A percentile compares a stretch with the other conserved stretches of the same genome.
These are phyloP conservation scores for Euphorbia pulcherrima DNA, from an alignment of 345 rosid species.

Conservation along the genomic window DNA sequence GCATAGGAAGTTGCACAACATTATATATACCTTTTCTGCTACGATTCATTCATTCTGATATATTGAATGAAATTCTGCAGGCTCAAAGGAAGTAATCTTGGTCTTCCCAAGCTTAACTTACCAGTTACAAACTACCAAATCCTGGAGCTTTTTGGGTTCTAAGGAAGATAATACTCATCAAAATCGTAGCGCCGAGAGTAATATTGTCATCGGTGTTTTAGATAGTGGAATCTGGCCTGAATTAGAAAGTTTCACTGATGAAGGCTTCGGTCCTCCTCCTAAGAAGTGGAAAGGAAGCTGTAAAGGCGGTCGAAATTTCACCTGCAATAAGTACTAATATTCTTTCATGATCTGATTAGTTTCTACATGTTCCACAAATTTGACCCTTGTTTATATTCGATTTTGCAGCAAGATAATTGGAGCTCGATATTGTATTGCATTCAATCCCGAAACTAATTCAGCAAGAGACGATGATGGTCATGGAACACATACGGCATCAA, in stretches of 20 bases:
- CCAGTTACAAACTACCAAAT: slow-evolving; percentile 44
- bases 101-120: slow-evolving; percentile 37
- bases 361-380: too few relatives aligned
- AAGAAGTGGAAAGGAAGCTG: slow-evolving; percentile 48
- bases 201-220: slow-evolving; percentile 37
- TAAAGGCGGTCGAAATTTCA: slow-evolving; percentile 34
- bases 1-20: slow-evolving; percentile 26
- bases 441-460: too few relatives aligned
- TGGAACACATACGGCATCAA: too few relatives aligned
- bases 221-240: slow-evolving; percentile 48
- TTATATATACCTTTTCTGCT: neutral
- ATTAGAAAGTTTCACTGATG: slow-evolving; percentile 37
- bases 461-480: too few relatives aligned
- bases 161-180: slow-evolving; percentile 2
- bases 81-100: slow-evolving; percentile 38
- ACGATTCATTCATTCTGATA: neutral
- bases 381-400: too few relatives aligned
- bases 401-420: too few relatives aligned
- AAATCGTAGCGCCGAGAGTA: slow-evolving; percentile 23
- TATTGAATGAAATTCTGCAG: slow-evolving; percentile 7
- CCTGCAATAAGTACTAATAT: slow-evolving; percentile 48
- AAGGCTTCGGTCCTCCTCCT: slow-evolving; percentile 50
- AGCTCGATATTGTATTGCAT: too few relatives aligned
- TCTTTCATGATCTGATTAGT: too few relatives aligned
- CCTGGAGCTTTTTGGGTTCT: slow-evolving; percentile 60